Conservation (phyloP, 2,329 filamentous ascomycete genomes). For the Pseudogymnoascus sp. region DNA sequence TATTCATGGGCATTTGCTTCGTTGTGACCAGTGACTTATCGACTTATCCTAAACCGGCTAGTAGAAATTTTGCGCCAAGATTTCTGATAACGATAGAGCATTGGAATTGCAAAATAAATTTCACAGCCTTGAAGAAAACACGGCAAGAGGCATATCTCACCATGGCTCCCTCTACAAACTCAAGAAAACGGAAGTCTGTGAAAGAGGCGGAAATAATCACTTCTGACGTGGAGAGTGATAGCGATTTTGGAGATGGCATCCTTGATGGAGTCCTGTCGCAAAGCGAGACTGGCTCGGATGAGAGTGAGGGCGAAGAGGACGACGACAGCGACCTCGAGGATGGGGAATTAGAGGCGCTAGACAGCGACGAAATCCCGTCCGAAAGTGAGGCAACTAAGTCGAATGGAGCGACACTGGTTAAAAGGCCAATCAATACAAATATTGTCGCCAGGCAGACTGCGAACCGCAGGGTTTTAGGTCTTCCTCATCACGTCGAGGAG, state of each 20-base stretch:
- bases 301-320: constrained; percentile 37
- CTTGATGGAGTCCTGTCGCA: constrained; percentile 50
- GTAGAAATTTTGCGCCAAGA: constrained; percentile 5
- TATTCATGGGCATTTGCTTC: neutral
- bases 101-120: constrained; percentile 11
- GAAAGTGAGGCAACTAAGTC: constrained; percentile 28
- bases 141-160: constrained; percentile 5
- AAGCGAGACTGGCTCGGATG: constrained; percentile 49
- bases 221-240: constrained; percentile 46
- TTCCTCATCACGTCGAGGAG: constrained; percentile 22
- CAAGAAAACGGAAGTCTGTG: constrained; percentile 55
- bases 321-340: constrained; percentile 37
- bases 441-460: constrained; percentile 22
- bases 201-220: constrained; percentile 42
- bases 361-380: constrained; percentile 43
- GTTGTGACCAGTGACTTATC: neutral
- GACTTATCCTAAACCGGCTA: neutral
- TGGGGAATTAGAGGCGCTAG: constrained; percentile 33
- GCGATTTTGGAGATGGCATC: constrained; percentile 48
- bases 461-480: constrained; percentile 2
- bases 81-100: constrained; percentile 10
- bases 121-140: constrained; percentile 8
- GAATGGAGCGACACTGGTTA: constrained; percentile 22
- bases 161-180: constrained; percentile 23
- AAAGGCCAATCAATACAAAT: constrained; percentile 16